Evolutionary conservation across 1,284 basidiomycete genomes (phyloP).

Genomic region (Trametes pubescens): DNA sequence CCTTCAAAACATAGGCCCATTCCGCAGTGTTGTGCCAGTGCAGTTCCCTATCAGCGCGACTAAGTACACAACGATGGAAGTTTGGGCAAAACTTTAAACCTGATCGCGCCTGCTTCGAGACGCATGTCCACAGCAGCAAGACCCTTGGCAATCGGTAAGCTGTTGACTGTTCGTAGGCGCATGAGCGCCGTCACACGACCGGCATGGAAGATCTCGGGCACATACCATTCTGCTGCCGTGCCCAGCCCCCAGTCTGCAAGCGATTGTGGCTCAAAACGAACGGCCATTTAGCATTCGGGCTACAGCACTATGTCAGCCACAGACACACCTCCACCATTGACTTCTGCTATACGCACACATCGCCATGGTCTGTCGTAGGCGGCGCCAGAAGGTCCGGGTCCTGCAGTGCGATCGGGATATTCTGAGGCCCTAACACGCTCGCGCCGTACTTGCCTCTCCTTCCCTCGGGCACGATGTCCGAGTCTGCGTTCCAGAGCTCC

Average conservation of each 20-base stretch:
- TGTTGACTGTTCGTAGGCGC: neutral
- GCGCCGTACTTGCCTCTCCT: constrained; percentile 57
- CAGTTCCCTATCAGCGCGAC: constrained; percentile 57
- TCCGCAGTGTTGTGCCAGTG: constrained; percentile 80
- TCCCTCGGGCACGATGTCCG: constrained; percentile 43
- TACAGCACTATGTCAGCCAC: constrained; percentile 33
- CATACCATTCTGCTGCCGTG: constrained; percentile 71
- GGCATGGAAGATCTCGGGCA: neutral
- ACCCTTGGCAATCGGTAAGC: constrained; percentile 40
- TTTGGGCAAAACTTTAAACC: constrained; percentile 45
- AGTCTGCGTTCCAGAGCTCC: constrained; percentile 47
- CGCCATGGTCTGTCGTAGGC: constrained; percentile 71
- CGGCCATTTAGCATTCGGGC: constrained; percentile 74
- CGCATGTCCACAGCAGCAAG: constrained; percentile 79
- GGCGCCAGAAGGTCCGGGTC: constrained; percentile 72
- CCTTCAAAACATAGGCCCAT: constrained; percentile 78
- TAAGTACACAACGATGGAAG: neutral
- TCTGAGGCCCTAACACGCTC: constrained; percentile 62
- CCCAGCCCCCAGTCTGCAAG: constrained; percentile 77
- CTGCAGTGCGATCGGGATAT: constrained; percentile 59
- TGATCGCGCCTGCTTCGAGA: constrained; percentile 67
- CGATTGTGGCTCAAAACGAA: constrained; percentile 75
- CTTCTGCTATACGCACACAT: constrained; percentile 54
- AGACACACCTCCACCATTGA: neutral
- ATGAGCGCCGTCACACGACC: neutral